Base-by-base conservation (phyloP, 2,329 filamentous ascomycete species). In the Dothistroma septosporum region DNA sequence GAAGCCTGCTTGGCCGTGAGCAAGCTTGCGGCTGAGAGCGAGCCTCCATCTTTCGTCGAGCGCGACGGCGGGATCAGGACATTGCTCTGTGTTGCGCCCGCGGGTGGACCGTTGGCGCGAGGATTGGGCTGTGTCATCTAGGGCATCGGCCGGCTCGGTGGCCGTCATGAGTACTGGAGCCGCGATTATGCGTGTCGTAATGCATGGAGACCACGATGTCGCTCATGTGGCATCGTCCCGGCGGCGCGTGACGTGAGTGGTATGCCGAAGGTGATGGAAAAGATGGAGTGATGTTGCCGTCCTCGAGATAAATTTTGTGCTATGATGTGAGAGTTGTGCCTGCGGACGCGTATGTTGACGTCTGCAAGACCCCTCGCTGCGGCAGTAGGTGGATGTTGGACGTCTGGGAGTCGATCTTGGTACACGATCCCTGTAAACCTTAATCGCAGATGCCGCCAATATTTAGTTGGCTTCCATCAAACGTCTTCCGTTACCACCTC, bases 1-100 rank as follows among this genome's bases (percentile, higher is more conserved):
- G 89, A 91, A 3, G 61, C 57, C 4, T 62, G 66, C 58, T 70
- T 73, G 53, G 82, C 85, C 59, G 85, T 87, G 68, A 85, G 81
- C 71, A 80, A 80, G 62, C 80, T 79, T 47, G 75, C 60, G 9
- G 68, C 78, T 47, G 85, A 85, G 52, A 81, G 74, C n/a, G 84
- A 84, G 55, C 84, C 80, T 63, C 77, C 79, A 76, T 83, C 80
- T 76, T 79, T 80, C 67, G 74, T 75, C 33, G 72, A 67, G 32
- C 76, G 73, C 46, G 76, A 74, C 55, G 80, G 78, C 58, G 76
- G 76, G 54, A 78, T 74, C 61, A 80, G 73, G 44, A 61, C 69
- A 67, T 70, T 68, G 59, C 63, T 61, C 57, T 59, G 60, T 21
- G 57, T 52, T 46, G 59, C 55, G 58, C 66, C 66, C 57, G 62